A percentile compares a stretch with the other conserved stretches of the same genome.
Evolutionary conservation across 2,329 filamentous ascomycete genomes (phyloP).

Genomic region (Diaporthe vaccinii): DNA sequence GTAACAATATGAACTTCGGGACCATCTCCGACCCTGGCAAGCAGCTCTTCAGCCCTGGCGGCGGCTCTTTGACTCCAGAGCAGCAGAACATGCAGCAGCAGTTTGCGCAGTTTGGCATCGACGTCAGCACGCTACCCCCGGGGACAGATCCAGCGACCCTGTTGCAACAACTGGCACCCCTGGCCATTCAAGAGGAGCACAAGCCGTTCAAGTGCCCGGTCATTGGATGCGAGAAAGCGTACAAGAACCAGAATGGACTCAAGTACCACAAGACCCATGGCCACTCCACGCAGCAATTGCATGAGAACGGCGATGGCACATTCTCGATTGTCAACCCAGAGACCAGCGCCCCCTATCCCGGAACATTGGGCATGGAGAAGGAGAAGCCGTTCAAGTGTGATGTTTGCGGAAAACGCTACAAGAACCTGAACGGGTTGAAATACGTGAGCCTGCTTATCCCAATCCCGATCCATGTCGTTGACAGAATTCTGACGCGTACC

Average conservation of each 20-base stretch:
- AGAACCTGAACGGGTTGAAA: slow-evolving; percentile 98
- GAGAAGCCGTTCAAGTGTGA: slow-evolving; percentile 99
- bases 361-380: slow-evolving; percentile 99
- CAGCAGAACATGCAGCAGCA: slow-evolving; percentile 77
- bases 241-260: slow-evolving; percentile 99
- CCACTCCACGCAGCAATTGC: slow-evolving; percentile 95
- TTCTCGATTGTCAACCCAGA: slow-evolving; percentile 99
- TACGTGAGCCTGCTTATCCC: slow-evolving; percentile 70
- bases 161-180: slow-evolving; percentile 69
- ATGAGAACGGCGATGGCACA: slow-evolving; percentile 96
- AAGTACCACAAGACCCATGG: slow-evolving; percentile 93
- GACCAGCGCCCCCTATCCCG: slow-evolving; percentile 93
- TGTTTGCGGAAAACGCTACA: slow-evolving; percentile 97
- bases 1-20: slow-evolving; percentile 64
- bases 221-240: slow-evolving; percentile 98
- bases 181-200: slow-evolving; percentile 86
- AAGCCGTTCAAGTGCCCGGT: slow-evolving; percentile 99
- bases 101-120: slow-evolving; percentile 79
- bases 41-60: slow-evolving; percentile 88
- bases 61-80: slow-evolving; percentile 73
- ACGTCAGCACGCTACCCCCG: slow-evolving; percentile 79
- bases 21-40: slow-evolving; percentile 94
- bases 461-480: neutral
- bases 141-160: slow-evolving; percentile 78
- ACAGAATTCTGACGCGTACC: slow-evolving; percentile 49